Percentiles rank a stretch among this genome's conserved stretches.
These are phyloP conservation scores for Colletotrichum tropicicola DNA, from an alignment of 2,329 filamentous ascomycete genomes.

Conservation along the genomic window DNA sequence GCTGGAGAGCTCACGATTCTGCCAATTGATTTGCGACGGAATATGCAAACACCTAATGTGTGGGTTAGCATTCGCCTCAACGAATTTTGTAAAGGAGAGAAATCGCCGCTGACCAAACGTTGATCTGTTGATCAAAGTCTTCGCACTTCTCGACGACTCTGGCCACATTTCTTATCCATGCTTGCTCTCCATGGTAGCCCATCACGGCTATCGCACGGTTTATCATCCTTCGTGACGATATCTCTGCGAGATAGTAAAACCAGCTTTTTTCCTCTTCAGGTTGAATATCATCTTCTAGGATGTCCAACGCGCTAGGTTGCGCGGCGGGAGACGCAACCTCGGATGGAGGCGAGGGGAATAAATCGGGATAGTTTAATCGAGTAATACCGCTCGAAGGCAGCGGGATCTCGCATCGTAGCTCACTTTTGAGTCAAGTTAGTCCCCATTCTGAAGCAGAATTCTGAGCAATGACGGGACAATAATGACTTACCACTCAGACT, in stretches of 20 bases:
- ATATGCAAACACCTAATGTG: constrained; percentile 29
- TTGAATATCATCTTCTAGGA: constrained; percentile 25
- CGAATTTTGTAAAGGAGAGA: background rate
- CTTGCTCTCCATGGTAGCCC: constrained; percentile 29
- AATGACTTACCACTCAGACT: constrained; percentile 39
- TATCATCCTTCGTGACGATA: constrained; percentile 37
- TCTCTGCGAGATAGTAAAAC: constrained; percentile 42
- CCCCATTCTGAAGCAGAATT: background rate
- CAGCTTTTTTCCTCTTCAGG: constrained; percentile 37
- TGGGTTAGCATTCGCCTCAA: background rate
- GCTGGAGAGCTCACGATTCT: constrained; percentile 17
- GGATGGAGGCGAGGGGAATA: constrained; percentile 39
- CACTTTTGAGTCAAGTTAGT: background rate
- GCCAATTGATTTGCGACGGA: constrained; percentile 28
- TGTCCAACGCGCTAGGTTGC: background rate
- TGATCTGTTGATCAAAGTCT: constrained; percentile 34
- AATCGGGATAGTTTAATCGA: constrained; percentile 38
- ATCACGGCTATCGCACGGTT: constrained; percentile 21
- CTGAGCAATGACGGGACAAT: background rate
- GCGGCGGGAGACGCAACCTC: constrained; percentile 18
- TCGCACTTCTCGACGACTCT: constrained; percentile 32
- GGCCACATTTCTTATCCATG: constrained; percentile 33
- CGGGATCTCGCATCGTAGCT: constrained; percentile 29
- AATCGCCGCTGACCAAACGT: constrained; percentile 31
- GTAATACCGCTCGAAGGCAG: constrained; percentile 28